These are phyloP conservation scores for Globisporangium polare DNA, from an alignment of 352 stramenopile genomes.

Conservation along the genomic window DNA sequence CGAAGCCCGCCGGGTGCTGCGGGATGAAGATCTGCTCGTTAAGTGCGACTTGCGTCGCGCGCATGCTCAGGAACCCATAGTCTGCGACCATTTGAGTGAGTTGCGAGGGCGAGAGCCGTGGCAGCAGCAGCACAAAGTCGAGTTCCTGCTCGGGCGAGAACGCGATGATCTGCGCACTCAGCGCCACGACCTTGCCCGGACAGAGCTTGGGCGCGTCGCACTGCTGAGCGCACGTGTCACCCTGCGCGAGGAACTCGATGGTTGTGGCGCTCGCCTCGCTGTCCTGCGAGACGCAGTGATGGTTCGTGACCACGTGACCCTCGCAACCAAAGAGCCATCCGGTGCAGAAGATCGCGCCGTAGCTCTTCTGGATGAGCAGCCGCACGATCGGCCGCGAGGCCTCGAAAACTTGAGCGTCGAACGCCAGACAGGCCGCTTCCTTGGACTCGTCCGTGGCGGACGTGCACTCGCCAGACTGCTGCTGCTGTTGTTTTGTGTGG, in stretches of 20 bases:
- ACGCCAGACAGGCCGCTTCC: conserved; percentile 25
- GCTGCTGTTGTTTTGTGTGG: neutral
- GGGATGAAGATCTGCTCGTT: conserved; percentile 55
- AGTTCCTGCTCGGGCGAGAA: conserved; percentile 20
- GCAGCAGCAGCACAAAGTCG: conserved; percentile 40
- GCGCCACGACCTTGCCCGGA: conserved; percentile 28
- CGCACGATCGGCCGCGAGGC: conserved; percentile 26
- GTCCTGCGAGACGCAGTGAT: conserved; percentile 39
- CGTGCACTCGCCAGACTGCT: conserved; percentile 9
- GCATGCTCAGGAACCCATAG: conserved; percentile 47
- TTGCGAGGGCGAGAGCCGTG: conserved; percentile 12
- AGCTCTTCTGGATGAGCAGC: conserved; percentile 40
- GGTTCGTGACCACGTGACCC: conserved; percentile 53
- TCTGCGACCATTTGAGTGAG: conserved; percentile 18
- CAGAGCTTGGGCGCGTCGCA: conserved; percentile 28
- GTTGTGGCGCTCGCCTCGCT: conserved; percentile 27
- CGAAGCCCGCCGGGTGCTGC: conserved; percentile 35
- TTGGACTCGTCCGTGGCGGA: conserved; percentile 20
- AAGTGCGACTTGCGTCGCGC: conserved; percentile 9
- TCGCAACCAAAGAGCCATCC: conserved; percentile 51
- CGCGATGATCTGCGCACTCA: conserved; percentile 27
- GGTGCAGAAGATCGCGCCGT: conserved; percentile 42
- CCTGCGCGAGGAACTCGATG: conserved; percentile 50
- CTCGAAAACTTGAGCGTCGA: conserved; percentile 13
- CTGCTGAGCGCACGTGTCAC: conserved; percentile 15